Percentiles rank a stretch among this genome's conserved stretches.
These are phyloP conservation scores for Coprinopsis strossmayeri DNA, from an alignment of 768 basidiomycete species.

Conservation along the genomic window DNA sequence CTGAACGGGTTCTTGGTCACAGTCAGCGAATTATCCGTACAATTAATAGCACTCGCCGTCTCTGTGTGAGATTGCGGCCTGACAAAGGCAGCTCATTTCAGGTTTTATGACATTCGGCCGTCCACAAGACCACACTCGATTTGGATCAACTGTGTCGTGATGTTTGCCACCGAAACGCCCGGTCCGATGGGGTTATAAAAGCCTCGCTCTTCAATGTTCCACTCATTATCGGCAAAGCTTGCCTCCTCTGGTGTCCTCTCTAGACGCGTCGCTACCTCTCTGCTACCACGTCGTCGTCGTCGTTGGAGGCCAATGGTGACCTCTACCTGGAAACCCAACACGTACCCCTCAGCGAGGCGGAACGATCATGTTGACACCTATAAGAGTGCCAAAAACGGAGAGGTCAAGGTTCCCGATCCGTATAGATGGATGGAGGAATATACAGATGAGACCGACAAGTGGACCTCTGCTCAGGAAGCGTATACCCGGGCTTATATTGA, in stretches of 20 bases:
- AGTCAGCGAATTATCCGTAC: too few species aligned
- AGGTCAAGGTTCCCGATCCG: slow-evolving; percentile 62
- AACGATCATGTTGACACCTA: slow-evolving; percentile 65
- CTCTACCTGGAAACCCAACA: slow-evolving; percentile 47
- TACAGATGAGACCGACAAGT: slow-evolving; percentile 55
- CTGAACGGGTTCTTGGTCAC: too few species aligned
- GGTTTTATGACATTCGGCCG: too few species aligned
- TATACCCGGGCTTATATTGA: slow-evolving; percentile 58
- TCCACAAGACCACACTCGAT: too few species aligned
- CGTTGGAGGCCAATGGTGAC: slow-evolving; percentile 26
- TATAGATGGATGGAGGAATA: slow-evolving; percentile 71
- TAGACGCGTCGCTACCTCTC: slow-evolving; percentile 4
- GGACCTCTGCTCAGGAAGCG: slow-evolving; percentile 54
- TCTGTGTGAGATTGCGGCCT: too few species aligned
- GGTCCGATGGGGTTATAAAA: background rate
- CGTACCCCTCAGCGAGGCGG: slow-evolving; percentile 60
- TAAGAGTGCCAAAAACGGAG: slow-evolving; percentile 54
- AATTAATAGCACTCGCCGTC: too few species aligned
- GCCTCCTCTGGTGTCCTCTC: slow-evolving; percentile 11
- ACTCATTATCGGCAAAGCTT: slow-evolving; percentile 4
- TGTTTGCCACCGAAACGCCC: background rate
- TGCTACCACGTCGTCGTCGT: slow-evolving; percentile 7
- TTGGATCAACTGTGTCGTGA: background rate
- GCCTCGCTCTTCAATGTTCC: background rate
- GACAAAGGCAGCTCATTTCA: too few species aligned